Evolutionary conservation across 352 stramenopile species (phyloP), one percentile per base, ranked within the genome.

Genomic region (Phytophthora gonapodyides): DNA sequence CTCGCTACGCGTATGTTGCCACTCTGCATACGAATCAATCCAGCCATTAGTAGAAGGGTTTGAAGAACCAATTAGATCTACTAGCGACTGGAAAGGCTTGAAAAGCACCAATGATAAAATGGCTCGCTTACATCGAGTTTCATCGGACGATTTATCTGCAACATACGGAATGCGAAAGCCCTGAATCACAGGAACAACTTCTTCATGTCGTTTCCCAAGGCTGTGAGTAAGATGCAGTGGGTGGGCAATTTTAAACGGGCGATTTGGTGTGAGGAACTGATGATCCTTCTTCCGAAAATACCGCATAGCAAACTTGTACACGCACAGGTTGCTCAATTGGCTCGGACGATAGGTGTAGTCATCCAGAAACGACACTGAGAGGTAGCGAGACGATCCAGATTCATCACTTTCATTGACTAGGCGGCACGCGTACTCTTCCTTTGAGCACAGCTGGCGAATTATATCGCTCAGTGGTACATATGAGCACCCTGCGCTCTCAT

Each of bases 301-400:
- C 4, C 37, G 15, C 44, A 38, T 51, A 13, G 44, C 24, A 38
- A 51, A 51, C n/a, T 38, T 24, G 27, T 51, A 51, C 13, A 38
- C 12, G 15, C 37, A 38, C 11, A 51, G 10, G 7, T 21, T 1
- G 7, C 7, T 19, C 30, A 51, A n/a, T 9, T 51, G 10, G 44
- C 37, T 13, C 7, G 24, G 44, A 3, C 44, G 44, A 12, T 27
- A 51, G 30, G 37, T 51, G 27, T 38, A 51, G 21, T 51, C 44
- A 12, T 51, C 44, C 15, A 51, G 27, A 17, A 51, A 38, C 6
- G 24, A 51, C 2, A 51, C 24, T 3, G 27, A 24, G 7, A 51
- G 24, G 21, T 51, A 51, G 12, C 7, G 44, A 38, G 44, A 21
- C 1, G 21, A 24, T 27, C 12, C 27, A 16, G 27, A 16, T 37